Evolutionary conservation across 176 grass and related monocot genomes (phyloP), one percentile per base, ranked within the genome.

Genomic region (Zea luxurians): DNA sequence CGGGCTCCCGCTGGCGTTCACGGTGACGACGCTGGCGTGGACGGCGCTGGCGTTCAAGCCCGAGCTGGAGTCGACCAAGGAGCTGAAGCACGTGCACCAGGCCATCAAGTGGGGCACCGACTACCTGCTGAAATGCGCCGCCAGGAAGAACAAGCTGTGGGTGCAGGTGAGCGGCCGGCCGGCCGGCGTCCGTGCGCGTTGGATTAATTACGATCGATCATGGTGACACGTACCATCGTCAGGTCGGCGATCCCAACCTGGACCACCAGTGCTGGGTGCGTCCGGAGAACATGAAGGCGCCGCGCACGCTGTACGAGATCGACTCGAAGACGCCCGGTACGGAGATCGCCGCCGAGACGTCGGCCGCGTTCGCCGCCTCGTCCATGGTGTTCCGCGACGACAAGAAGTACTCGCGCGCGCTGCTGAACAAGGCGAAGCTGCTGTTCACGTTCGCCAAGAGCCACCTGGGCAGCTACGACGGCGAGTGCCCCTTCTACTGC

Each of bases 401-500:
- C n/a, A 74, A 36, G 81, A 17, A 16, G 8, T 99, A 99, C 81
- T 66, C 96, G 3, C 90, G 78, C 50, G 34, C 18, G 16, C 92
- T 99, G 81, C 63, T 99, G 15, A 95, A 99, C 90, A 99, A 92
- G 89, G 96, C 91, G 61, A 95, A 99, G 81, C 71, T 95, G 83
- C 75, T 99, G 40, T 99, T 76, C 49, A 62, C 89, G 48, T 95
- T 99, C 70, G 89, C 81, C 37, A 92, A 85, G 82, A 90, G 4
- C 63, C 67, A 95, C 86, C 84, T 40, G 71, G 92, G 92, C 70
- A 99, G 68, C 15, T 99, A 87, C 75, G 96, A 99, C 83, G 96
- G 96, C 70, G 96, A 99, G 85, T 95, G 96, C 83, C 96, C 96
- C 42, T 94, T 94, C 87, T 99, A 99, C 83, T 99, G 96, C 86